phyloP scores from a whole-genome alignment of 2,329 filamentous ascomycete species.

The Curvularia hawaiiensis region DNA sequence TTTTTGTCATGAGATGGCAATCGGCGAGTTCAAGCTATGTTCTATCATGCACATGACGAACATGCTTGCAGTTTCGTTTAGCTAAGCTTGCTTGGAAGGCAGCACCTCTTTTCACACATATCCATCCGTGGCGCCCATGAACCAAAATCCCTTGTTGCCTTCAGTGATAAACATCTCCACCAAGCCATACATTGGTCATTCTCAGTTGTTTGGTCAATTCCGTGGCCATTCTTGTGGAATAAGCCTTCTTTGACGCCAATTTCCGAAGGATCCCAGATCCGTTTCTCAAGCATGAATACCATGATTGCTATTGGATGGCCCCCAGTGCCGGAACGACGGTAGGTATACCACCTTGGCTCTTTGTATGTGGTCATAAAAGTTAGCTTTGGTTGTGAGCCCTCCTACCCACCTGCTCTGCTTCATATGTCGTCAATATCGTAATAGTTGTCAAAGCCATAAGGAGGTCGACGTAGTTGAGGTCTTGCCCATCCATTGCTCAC shows the following conservation, averaged over 20 bases:
- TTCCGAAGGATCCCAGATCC: background rate
- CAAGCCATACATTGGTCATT: background rate
- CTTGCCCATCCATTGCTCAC: conserved; percentile 22
- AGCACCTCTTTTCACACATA: background rate
- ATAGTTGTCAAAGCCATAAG: conserved; percentile 17
- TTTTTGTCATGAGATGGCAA: background rate
- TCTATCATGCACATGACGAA: background rate
- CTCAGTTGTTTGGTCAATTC: background rate
- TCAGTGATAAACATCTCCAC: background rate
- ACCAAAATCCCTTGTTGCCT: background rate
- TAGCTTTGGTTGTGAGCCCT: background rate
- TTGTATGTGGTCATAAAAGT: no score
- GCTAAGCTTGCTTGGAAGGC: background rate
- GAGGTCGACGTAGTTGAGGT: conserved; percentile 16
- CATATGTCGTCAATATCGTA: conserved; percentile 22
- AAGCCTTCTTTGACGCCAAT: background rate
- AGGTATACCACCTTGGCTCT: no score
- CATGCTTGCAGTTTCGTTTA: background rate
- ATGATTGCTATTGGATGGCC: background rate
- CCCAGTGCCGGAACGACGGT: background rate
- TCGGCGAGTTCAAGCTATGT: background rate
- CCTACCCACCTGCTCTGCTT: background rate
- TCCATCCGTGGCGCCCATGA: background rate
- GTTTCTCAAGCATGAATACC: background rate
- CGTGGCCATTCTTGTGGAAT: background rate